Evolutionary conservation across 2,329 filamentous ascomycete genomes (phyloP).

Genomic region (Colletotrichum truncatum): DNA sequence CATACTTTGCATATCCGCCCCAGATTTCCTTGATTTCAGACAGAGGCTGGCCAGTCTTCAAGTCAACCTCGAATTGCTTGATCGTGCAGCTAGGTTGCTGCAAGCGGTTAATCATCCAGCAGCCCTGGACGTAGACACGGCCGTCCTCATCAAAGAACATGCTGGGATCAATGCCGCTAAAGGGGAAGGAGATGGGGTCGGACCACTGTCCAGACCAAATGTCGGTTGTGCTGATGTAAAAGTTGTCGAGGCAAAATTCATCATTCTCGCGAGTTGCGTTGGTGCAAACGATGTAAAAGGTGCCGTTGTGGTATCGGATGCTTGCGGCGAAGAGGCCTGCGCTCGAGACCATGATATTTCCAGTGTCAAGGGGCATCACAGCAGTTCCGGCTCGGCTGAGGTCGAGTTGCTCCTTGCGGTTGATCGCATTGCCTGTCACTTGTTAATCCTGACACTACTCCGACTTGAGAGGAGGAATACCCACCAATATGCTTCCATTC

Average conservation of each 20-base stretch:
- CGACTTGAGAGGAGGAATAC: not conserved
- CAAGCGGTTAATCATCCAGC: slow-evolving; percentile 21
- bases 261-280: slow-evolving; percentile 24
- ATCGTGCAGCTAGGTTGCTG: slow-evolving; percentile 19
- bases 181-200: slow-evolving; percentile 45
- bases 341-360: not conserved
- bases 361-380: slow-evolving; percentile 5
- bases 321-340: slow-evolving; percentile 36
- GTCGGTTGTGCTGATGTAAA: slow-evolving; percentile 34
- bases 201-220: slow-evolving; percentile 37
- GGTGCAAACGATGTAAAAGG: slow-evolving; percentile 39
- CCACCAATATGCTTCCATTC: slow-evolving; percentile 40
- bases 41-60: slow-evolving; percentile 32
- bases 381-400: not conserved
- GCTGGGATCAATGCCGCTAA: slow-evolving; percentile 55
- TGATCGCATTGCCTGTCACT: slow-evolving; percentile 6
- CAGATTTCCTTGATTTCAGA: slow-evolving; percentile 32
- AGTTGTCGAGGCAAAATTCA: slow-evolving; percentile 30
- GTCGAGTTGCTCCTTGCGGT: slow-evolving; percentile 3
- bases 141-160: slow-evolving; percentile 54
- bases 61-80: slow-evolving; percentile 34
- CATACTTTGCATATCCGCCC: slow-evolving; percentile 33
- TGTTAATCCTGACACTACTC: not conserved
- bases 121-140: slow-evolving; percentile 42
- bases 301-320: slow-evolving; percentile 34